Evolutionary conservation across 129 eudicot genomes (phyloP).

Genomic region (Tanacetum coccineum): DNA sequence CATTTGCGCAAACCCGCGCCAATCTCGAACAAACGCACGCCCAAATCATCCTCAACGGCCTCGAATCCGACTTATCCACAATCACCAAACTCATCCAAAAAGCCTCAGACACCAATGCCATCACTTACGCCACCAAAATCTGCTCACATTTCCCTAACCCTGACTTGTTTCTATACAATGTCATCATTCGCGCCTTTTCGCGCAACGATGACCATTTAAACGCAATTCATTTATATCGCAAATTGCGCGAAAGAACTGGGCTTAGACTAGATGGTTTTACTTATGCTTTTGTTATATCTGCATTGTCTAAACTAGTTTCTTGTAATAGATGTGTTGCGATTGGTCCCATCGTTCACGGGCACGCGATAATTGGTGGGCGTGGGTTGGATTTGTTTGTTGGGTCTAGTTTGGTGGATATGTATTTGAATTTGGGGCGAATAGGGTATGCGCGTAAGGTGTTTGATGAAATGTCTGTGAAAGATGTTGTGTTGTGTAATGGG

Average conservation of each 20-base stretch:
- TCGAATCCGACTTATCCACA: constrained; percentile 41
- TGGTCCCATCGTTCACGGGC: constrained; percentile 49
- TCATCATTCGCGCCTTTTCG: constrained; percentile 56
- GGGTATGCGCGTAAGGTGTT: constrained; percentile 73
- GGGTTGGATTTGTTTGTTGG: constrained; percentile 72
- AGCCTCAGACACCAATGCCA: constrained; percentile 48
- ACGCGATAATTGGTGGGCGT: constrained; percentile 54
- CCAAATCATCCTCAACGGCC: constrained; percentile 58
- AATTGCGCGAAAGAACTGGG: constrained; percentile 30
- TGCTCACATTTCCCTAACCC: constrained; percentile 48
- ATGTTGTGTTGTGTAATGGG: constrained; percentile 83
- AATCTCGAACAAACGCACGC: constrained; percentile 71
- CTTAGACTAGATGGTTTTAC: constrained; percentile 61
- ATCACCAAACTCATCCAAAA: constrained; percentile 78
- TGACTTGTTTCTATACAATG: constrained; percentile 79
- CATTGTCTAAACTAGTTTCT: constrained; percentile 30
- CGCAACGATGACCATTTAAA: constrained; percentile 28
- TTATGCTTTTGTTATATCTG: constrained; percentile 55
- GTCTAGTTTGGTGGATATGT: constrained; percentile 70
- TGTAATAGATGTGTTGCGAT: constrained; percentile 32
- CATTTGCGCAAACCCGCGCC: constrained; percentile 26
- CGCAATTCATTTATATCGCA: constrained; percentile 38
- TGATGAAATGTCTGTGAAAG: constrained; percentile 58
- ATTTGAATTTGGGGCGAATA: constrained; percentile 39
- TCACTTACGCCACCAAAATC: constrained; percentile 47